Percentiles rank a stretch among this genome's conserved stretches.
These are phyloP conservation scores for Plicaturopsis crispa DNA, from an alignment of 768 basidiomycete genomes.

Conservation along the genomic window DNA sequence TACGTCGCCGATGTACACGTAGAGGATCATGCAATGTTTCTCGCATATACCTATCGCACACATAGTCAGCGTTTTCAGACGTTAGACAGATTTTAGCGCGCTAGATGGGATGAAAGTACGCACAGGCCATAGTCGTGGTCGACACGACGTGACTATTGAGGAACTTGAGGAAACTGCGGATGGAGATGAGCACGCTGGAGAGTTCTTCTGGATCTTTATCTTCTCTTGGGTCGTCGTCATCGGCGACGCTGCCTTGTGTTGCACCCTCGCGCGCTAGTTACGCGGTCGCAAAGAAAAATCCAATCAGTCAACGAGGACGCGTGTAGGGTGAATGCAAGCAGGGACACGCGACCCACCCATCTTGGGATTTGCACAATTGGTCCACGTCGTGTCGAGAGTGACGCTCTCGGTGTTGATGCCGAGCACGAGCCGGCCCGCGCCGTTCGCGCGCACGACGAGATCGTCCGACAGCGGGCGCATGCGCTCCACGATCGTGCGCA, in stretches of 20 bases:
- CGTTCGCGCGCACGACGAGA: constrained; percentile 63
- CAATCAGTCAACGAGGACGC: neutral
- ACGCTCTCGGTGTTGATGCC: constrained; percentile 57
- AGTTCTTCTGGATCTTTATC: constrained; percentile 46
- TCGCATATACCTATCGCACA: constrained; percentile 69
- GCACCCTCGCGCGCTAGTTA: neutral
- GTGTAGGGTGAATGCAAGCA: constrained; percentile 3
- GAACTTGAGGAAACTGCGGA: constrained; percentile 75
- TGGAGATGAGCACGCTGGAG: constrained; percentile 61
- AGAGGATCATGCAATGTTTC: constrained; percentile 78
- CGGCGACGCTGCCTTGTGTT: constrained; percentile 16
- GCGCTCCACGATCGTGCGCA: constrained; percentile 75
- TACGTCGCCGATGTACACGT: constrained; percentile 81
- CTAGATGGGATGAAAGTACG: constrained; percentile 25
- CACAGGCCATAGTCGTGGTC: constrained; percentile 80
- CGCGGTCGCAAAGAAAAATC: neutral
- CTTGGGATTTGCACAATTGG: constrained; percentile 57
- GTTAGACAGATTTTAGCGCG: too few relatives aligned
- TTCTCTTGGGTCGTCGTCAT: constrained; percentile 25
- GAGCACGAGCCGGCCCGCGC: constrained; percentile 43
- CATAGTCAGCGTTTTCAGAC: neutral
- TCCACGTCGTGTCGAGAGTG: constrained; percentile 78
- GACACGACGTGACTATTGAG: constrained; percentile 75
- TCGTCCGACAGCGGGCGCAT: constrained; percentile 64
- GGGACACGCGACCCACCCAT: constrained; percentile 39